A percentile compares a stretch with the other conserved stretches of the same genome.
Evolutionary conservation across 2,329 filamentous ascomycete species (phyloP).

Genomic region (Endoconidiophora laricicola): DNA sequence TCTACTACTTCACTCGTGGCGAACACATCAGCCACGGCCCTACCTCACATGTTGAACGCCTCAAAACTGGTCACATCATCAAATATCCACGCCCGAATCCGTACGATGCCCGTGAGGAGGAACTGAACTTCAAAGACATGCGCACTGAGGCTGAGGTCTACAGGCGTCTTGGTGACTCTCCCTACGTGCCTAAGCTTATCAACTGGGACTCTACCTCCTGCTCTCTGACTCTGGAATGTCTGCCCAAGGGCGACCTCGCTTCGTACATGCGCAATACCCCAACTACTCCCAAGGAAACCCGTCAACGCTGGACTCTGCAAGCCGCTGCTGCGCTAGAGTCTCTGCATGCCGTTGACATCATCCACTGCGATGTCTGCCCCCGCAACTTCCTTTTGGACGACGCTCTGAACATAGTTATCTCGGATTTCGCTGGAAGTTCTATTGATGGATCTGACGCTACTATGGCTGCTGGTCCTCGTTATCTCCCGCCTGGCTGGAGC

Average conservation of each 20-base stretch:
- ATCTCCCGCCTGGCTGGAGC: conserved; percentile 16
- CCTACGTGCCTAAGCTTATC: conserved; percentile 15
- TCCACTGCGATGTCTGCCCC: conserved; percentile 25
- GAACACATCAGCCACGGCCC: conserved; percentile 12
- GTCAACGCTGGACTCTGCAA: conserved; percentile 20
- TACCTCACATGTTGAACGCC: conserved; percentile 15
- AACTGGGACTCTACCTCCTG: conserved; percentile 15
- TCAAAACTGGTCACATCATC: conserved; percentile 16
- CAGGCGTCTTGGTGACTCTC: conserved; percentile 14
- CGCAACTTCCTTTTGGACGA: conserved; percentile 24
- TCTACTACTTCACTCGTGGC: conserved; percentile 16
- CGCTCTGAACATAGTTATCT: conserved; percentile 21
- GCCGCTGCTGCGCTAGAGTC: conserved; percentile 20
- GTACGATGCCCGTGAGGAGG: conserved; percentile 14
- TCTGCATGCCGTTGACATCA: conserved; percentile 22
- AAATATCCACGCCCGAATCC: conserved; percentile 16
- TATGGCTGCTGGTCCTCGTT: conserved; percentile 16
- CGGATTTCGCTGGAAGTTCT: conserved; percentile 22
- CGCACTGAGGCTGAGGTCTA: conserved; percentile 17
- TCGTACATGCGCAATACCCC: conserved; percentile 14
- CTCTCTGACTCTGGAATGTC: conserved; percentile 17
- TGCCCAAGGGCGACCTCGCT: conserved; percentile 17
- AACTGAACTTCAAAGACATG: conserved; percentile 12
- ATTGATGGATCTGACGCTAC: conserved; percentile 14
- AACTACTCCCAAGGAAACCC: conserved; percentile 13